Percentiles rank a stretch among this genome's conserved stretches.
Conservation (phyloP, 179 eudicot species). For the Nepenthes alata region DNA sequence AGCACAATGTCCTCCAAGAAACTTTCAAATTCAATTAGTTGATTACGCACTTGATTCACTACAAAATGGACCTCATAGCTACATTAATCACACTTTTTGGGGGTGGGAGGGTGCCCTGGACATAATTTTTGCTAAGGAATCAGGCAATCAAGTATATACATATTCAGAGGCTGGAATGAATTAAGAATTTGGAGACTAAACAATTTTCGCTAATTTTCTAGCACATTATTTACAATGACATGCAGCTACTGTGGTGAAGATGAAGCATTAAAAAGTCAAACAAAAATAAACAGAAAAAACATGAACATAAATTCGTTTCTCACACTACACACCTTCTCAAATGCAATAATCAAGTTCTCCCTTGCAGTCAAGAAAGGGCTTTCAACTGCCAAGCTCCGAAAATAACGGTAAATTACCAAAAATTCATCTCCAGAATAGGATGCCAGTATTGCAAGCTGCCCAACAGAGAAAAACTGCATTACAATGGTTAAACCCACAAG, state of each 20-base stretch:
- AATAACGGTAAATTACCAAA: slow-evolving; percentile 66
- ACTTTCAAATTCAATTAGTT: too few species aligned
- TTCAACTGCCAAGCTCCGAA: slow-evolving; percentile 89
- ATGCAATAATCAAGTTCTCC: slow-evolving; percentile 83
- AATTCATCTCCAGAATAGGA: slow-evolving; percentile 76
- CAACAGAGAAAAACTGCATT: slow-evolving; percentile 6
- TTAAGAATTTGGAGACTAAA: too few species aligned
- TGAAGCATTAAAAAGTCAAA: background rate
- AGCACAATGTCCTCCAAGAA: background rate
- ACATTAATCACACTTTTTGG: too few species aligned
- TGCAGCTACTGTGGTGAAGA: background rate
- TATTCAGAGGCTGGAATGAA: background rate
- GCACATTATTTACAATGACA: too few species aligned
- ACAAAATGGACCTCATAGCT: too few species aligned
- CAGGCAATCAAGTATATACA: background rate
- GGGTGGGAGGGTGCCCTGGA: too few species aligned
- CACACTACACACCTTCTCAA: slow-evolving; percentile 61
- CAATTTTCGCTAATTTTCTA: too few species aligned
- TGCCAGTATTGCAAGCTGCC: slow-evolving; percentile 87
- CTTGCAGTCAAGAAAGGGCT: slow-evolving; percentile 79
- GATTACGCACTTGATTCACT: too few species aligned
- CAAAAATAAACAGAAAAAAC: background rate
- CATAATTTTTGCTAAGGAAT: too few species aligned
- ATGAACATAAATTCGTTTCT: background rate
- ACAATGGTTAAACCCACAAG: background rate